Evolutionary conservation across 148 eudicot genomes (phyloP).

Genomic region (Rhododendron griersonianum): DNA sequence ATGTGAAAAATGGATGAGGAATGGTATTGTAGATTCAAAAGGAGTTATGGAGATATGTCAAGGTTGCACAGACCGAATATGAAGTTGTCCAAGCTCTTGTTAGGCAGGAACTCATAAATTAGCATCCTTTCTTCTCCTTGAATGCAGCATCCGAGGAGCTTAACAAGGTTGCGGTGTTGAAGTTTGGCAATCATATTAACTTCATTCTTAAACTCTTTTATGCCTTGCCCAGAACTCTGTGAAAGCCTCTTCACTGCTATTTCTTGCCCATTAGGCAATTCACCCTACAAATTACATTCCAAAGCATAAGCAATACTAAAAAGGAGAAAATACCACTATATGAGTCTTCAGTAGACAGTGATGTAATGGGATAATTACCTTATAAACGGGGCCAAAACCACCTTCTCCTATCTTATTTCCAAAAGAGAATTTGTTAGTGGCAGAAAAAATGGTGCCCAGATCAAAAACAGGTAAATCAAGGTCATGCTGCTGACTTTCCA

Average conservation of each 20-base stretch:
- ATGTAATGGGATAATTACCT: constrained; percentile 20
- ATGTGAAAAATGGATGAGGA: not conserved
- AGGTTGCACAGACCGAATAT: constrained; percentile 27
- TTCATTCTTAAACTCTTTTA: constrained; percentile 42
- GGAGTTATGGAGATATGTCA: not conserved
- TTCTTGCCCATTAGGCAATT: constrained; percentile 30
- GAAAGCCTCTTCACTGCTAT: constrained; percentile 51
- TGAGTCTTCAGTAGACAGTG: not conserved
- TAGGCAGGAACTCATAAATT: constrained; percentile 46
- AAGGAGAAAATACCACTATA: not conserved
- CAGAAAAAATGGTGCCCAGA: constrained; percentile 11
- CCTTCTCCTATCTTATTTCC: constrained; percentile 35
- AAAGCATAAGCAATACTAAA: not conserved
- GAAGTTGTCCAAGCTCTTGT: constrained; percentile 40
- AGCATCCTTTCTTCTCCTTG: constrained; percentile 41
- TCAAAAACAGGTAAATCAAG: constrained; percentile 25
- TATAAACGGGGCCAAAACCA: constrained; percentile 45
- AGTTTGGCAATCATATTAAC: constrained; percentile 41
- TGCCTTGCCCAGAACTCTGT: constrained; percentile 39
- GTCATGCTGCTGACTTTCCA: constrained; percentile 10
- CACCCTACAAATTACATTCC: constrained; percentile 25
- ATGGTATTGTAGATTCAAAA: not conserved
- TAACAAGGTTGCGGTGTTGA: constrained; percentile 50
- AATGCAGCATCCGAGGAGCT: constrained; percentile 40
- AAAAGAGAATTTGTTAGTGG: constrained; percentile 26